A percentile compares a stretch with the other conserved stretches of the same genome.
Evolutionary conservation across 1,284 basidiomycete genomes (phyloP).

Genomic region (Apiotrichum veenhuisii): DNA sequence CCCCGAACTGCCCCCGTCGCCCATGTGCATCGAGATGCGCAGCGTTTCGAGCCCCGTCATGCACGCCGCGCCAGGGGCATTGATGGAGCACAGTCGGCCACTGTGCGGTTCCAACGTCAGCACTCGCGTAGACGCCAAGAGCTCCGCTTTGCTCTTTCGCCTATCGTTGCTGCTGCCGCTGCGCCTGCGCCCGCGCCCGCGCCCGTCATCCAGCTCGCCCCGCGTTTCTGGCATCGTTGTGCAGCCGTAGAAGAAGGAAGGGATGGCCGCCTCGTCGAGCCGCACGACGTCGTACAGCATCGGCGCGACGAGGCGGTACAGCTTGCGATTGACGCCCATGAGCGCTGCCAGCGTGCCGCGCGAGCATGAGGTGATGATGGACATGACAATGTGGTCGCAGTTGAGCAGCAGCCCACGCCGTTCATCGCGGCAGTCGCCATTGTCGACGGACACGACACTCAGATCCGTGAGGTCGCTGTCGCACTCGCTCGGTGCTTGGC

Average conservation of each 20-base stretch:
- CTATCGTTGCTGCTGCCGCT: background rate
- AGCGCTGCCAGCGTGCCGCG: background rate
- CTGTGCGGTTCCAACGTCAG: background rate
- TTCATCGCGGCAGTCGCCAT: background rate
- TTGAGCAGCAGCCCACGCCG: background rate
- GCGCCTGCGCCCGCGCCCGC: background rate
- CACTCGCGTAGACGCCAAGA: background rate
- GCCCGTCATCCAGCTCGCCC: too few relatives aligned
- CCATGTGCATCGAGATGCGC: background rate
- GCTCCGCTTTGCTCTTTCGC: background rate
- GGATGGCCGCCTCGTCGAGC: background rate
- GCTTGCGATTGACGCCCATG: background rate
- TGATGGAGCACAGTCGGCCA: background rate
- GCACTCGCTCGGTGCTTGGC: background rate
- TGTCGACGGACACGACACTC: background rate
- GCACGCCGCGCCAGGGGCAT: background rate
- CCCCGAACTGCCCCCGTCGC: background rate
- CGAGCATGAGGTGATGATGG: background rate
- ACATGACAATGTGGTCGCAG: slow-evolving; percentile 1
- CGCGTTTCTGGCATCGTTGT: too few relatives aligned
- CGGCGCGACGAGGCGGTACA: background rate
- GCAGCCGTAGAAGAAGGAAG: background rate
- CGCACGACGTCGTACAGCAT: background rate
- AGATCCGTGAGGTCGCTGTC: background rate
- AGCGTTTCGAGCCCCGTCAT: background rate